Percentiles rank a stretch among this genome's conserved stretches.
phyloP scores from a whole-genome alignment of 768 basidiomycete species.

The Dioszegia hungarica region DNA sequence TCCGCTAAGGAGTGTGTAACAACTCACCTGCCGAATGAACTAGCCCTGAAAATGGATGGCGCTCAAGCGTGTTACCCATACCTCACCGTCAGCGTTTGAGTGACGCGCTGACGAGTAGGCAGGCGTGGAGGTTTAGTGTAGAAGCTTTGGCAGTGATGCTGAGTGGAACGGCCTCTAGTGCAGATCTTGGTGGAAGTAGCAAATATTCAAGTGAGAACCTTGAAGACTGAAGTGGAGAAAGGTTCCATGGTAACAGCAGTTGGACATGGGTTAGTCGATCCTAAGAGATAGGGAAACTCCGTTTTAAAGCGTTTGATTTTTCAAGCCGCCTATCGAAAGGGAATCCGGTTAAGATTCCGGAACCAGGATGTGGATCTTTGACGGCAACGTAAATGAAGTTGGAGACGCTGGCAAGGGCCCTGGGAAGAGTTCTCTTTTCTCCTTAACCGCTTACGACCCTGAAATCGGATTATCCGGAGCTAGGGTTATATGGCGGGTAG shows the following conservation, averaged over 20 bases:
- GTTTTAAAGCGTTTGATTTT: conserved; percentile 65
- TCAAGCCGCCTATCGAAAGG: conserved; percentile 67
- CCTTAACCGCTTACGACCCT: conserved; percentile 67
- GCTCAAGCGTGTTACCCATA: conserved; percentile 81
- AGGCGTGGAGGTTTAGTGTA: conserved; percentile 66
- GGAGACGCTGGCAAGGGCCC: conserved; percentile 62
- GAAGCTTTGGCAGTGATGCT: conserved; percentile 72
- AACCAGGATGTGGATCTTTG: conserved; percentile 59
- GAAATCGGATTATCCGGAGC: conserved; percentile 71
- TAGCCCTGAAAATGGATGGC: conserved; percentile 88
- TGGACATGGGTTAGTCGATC: conserved; percentile 82
- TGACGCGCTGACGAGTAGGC: conserved; percentile 60
- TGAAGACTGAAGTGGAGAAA: conserved; percentile 84
- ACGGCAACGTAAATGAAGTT: conserved; percentile 66
- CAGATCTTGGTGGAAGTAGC: conserved; percentile 86
- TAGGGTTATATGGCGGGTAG: conserved; percentile 69
- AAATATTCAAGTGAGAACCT: conserved; percentile 82
- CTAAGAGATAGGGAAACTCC: conserved; percentile 72
- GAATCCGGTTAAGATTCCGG: conserved; percentile 74
- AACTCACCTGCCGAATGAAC: conserved; percentile 84
- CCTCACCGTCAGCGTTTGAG: conserved; percentile 66
- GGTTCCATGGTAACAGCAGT: conserved; percentile 82
- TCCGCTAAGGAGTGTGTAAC: conserved; percentile 71
- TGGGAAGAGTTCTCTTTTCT: conserved; percentile 76
- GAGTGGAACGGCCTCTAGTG: conserved; percentile 57